A percentile compares a stretch with the other conserved stretches of the same genome.
Conservation (phyloP, 2,329 filamentous ascomycete genomes). For the Epicoccum sorghinum region DNA sequence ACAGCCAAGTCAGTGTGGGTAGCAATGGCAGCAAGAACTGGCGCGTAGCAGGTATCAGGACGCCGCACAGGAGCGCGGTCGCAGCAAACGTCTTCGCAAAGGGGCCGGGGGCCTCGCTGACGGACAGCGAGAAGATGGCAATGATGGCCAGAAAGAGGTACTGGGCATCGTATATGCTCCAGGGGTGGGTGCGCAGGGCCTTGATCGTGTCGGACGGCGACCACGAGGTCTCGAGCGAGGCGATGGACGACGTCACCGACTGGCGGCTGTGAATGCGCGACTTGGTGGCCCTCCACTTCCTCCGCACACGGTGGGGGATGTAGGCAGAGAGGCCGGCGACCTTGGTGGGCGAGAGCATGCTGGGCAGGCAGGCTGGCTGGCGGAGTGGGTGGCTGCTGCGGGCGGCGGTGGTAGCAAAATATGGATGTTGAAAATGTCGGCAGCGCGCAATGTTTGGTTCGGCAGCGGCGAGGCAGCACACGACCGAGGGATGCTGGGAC, state of each 20-base stretch:
- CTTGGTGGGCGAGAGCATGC: constrained; percentile 52
- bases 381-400: background rate
- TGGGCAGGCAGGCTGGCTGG: constrained; percentile 20
- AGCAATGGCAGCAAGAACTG: constrained; percentile 92
- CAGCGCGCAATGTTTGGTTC: constrained; percentile 6
- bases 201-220: constrained; percentile 79
- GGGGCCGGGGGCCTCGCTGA: constrained; percentile 80
- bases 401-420: constrained; percentile 36
- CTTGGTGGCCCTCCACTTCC: constrained; percentile 64
- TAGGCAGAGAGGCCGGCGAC: constrained; percentile 57
- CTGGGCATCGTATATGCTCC: constrained; percentile 83
- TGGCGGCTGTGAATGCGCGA: constrained; percentile 71
- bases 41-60: constrained; percentile 81
- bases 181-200: constrained; percentile 76
- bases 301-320: constrained; percentile 69
- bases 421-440: background rate
- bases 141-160: constrained; percentile 77
- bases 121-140: constrained; percentile 80
- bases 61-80: constrained; percentile 68
- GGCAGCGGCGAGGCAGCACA: constrained; percentile 28
- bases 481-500: constrained; percentile 29
- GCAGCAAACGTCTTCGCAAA: constrained; percentile 77
- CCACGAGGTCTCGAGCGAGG: constrained; percentile 80
- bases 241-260: constrained; percentile 73
- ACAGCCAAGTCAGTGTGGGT: constrained; percentile 82